Conservation (phyloP, 1,139 yeast genomes). For the Ogataea hybrid region DNA sequence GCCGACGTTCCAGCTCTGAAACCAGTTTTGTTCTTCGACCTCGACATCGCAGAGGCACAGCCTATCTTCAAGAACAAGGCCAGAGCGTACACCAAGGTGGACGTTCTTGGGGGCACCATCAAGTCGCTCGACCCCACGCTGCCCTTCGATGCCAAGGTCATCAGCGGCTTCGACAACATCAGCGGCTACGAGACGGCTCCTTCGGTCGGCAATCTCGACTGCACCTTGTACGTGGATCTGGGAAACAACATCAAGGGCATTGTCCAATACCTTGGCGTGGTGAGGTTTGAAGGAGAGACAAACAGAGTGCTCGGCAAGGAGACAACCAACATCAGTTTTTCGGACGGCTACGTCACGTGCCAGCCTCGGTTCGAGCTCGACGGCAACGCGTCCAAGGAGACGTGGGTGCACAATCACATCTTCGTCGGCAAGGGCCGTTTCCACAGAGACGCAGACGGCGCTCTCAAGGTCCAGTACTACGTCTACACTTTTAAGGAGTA, state of each 20-base stretch:
- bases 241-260: conserved; percentile 37
- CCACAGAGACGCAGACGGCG: conserved; percentile 42
- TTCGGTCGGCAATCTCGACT: conserved; percentile 42
- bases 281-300: conserved; percentile 37
- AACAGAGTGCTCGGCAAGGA: conserved; percentile 37
- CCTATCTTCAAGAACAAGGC: conserved; percentile 23
- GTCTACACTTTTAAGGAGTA: conserved; percentile 36
- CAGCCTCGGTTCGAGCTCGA: conserved; percentile 45
- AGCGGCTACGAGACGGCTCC: conserved; percentile 33
- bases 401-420: conserved; percentile 46
- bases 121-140: conserved; percentile 34
- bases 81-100: conserved; percentile 25
- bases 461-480: conserved; percentile 49
- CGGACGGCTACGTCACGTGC: conserved; percentile 47
- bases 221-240: conserved; percentile 43
- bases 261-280: conserved; percentile 46
- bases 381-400: conserved; percentile 38
- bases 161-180: conserved; percentile 47
- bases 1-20: conserved; percentile 26
- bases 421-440: conserved; percentile 56
- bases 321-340: conserved; percentile 35
- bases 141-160: conserved; percentile 36
- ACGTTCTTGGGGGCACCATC: conserved; percentile 34
- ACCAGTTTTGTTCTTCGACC: conserved; percentile 36
- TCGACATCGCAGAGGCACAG: conserved; percentile 32